Evolutionary conservation across 176 grass and related monocot genomes (phyloP).

Genomic region (Oryza glumipatula): DNA sequence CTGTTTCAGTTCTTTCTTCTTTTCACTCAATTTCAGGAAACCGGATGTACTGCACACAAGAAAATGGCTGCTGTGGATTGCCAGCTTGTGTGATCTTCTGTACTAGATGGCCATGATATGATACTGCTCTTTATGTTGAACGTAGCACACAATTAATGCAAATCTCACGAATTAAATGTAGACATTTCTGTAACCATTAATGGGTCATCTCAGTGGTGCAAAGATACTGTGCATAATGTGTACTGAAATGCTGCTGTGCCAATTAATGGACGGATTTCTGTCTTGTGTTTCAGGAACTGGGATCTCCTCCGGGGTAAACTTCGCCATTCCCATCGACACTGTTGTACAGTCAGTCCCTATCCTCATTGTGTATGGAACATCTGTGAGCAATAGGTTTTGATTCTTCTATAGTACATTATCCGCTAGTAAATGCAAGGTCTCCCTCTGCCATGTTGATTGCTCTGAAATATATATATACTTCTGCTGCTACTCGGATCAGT

Average conservation of each 20-base stretch:
- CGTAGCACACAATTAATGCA: not conserved
- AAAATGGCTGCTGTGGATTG: conserved; percentile 10
- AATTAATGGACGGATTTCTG: conserved; percentile 29
- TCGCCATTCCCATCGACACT: conserved; percentile 82
- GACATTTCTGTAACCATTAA: not conserved
- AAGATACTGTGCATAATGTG: conserved; percentile 28
- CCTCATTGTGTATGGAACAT: conserved; percentile 75
- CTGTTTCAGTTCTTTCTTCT: not conserved
- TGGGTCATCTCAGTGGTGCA: not conserved
- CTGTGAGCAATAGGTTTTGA: conserved; percentile 79
- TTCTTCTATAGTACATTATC: conserved; percentile 21
- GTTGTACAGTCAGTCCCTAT: conserved; percentile 65
- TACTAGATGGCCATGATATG: conserved; percentile 29
- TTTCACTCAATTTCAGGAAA: not conserved
- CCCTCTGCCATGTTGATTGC: not conserved
- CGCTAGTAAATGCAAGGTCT: not conserved
- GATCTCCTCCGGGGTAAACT: conserved; percentile 87
- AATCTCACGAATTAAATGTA: conserved; percentile 34
- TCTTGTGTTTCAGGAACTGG: conserved; percentile 65
- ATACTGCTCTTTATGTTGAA: conserved; percentile 14
- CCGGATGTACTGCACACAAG: not conserved
- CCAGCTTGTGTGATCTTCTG: not conserved
- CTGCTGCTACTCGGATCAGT: not conserved
- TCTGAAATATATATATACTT: not conserved
- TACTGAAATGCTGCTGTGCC: conserved; percentile 16